These are phyloP conservation scores for Penicillium angulare DNA, from an alignment of 495 filamentous ascomycete species.

Conservation along the genomic window DNA sequence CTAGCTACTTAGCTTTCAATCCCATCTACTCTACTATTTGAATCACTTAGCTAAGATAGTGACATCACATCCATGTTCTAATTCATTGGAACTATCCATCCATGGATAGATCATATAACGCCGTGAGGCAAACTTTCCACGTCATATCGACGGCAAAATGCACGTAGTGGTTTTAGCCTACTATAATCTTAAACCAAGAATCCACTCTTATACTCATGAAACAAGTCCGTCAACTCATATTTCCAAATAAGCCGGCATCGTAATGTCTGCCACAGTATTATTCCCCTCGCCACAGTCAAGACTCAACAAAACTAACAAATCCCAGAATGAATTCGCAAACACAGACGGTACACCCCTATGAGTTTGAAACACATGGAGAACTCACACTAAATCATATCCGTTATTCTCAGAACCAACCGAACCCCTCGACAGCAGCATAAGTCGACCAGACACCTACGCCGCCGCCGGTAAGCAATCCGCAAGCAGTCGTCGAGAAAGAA, in stretches of 20 bases:
- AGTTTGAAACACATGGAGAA: background rate
- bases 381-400: background rate
- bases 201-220: too few relatives aligned
- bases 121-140: background rate
- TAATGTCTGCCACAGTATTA: background rate
- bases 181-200: too few relatives aligned
- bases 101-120: background rate
- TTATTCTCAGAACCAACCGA: conserved; percentile 13
- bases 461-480: conserved; percentile 16
- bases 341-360: conserved; percentile 8
- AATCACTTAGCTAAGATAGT: background rate
- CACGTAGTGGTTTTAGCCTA: too few relatives aligned
- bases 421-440: conserved; percentile 7
- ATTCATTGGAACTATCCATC: too few relatives aligned
- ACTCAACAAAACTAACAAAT: background rate
- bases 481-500: conserved; percentile 17
- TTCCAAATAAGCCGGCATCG: background rate
- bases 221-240: too few relatives aligned
- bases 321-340: conserved; percentile 6
- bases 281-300: background rate
- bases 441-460: conserved; percentile 13
- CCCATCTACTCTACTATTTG: too few relatives aligned
- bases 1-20: too few relatives aligned
- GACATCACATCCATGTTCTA: too few relatives aligned
- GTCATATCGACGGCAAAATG: background rate